phyloP scores from a whole-genome alignment of 202 grass and related monocot genomes.

The Setaria italica region DNA sequence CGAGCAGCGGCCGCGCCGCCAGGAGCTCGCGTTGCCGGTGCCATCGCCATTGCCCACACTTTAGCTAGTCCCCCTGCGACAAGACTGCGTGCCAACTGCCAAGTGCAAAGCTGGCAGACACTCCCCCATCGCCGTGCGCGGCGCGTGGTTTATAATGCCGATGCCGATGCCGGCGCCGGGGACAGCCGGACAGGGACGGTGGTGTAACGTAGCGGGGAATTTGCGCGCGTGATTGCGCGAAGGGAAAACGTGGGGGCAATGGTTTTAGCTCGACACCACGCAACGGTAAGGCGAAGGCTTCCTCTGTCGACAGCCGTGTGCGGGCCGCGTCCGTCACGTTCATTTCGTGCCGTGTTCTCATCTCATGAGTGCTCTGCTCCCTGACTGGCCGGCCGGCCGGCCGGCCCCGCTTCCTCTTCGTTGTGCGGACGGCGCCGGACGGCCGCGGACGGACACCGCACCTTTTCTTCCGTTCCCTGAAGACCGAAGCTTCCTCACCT shows the following conservation, averaged over 20 bases:
- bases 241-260: constrained; percentile 52
- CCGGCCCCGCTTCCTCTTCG: neutral
- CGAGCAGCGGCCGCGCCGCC: neutral
- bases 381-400: neutral
- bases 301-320: constrained; percentile 32
- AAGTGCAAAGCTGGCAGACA: neutral
- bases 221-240: constrained; percentile 26
- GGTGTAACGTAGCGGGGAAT: neutral
- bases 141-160: constrained; percentile 17
- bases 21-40: neutral
- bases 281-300: constrained; percentile 7
- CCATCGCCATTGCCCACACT: constrained; percentile 26
- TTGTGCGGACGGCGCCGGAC: neutral
- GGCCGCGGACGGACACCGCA: neutral
- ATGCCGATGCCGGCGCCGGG: neutral
- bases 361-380: neutral
- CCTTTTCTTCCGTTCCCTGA: neutral
- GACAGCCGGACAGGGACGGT: neutral
- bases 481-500: constrained; percentile 5
- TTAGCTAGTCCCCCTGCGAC: neutral
- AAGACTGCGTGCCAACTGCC: neutral
- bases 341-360: constrained; percentile 2
- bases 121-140: neutral
- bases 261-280: constrained; percentile 19
- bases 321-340: constrained; percentile 38